Evolutionary conservation across 2,329 filamentous ascomycete genomes (phyloP).

Genomic region (Albophoma yamanashiensis): DNA sequence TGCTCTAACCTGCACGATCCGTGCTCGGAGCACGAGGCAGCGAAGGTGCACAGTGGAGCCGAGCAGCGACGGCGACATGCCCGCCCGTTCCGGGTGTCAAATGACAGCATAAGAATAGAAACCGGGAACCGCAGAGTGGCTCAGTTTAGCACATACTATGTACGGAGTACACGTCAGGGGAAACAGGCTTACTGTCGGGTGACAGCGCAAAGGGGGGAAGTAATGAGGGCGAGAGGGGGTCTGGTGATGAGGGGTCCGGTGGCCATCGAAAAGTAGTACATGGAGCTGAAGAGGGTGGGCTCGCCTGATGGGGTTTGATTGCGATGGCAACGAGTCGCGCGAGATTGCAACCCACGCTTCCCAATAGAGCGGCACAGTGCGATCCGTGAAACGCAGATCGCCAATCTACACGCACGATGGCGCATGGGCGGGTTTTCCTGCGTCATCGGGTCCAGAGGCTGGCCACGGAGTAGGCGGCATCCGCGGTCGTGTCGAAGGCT

Average conservation of each 20-base stretch:
- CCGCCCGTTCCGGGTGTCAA: neutral
- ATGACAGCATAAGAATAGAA: neutral
- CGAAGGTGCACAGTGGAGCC: neutral
- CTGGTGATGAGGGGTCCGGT: conserved; percentile 1
- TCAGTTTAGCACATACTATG: neutral
- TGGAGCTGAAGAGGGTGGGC: neutral
- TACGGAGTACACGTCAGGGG: no score
- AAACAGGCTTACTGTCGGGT: neutral
- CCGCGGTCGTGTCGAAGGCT: neutral
- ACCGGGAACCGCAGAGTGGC: neutral
- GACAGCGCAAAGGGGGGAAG: neutral
- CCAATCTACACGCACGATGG: neutral
- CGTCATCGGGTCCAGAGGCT: neutral
- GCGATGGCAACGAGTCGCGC: neutral
- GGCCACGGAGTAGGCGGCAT: neutral
- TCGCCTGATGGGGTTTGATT: neutral
- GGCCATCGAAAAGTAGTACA: neutral
- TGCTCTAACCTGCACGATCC: neutral
- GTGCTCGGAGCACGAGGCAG: neutral
- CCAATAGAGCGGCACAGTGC: neutral
- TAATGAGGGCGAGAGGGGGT: neutral
- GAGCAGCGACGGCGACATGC: neutral
- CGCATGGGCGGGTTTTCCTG: neutral
- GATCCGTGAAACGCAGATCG: neutral
- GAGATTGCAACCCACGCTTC: neutral